Evolutionary conservation across 129 eudicot genomes (phyloP).

Genomic region (Smallanthus sonchifolius): DNA sequence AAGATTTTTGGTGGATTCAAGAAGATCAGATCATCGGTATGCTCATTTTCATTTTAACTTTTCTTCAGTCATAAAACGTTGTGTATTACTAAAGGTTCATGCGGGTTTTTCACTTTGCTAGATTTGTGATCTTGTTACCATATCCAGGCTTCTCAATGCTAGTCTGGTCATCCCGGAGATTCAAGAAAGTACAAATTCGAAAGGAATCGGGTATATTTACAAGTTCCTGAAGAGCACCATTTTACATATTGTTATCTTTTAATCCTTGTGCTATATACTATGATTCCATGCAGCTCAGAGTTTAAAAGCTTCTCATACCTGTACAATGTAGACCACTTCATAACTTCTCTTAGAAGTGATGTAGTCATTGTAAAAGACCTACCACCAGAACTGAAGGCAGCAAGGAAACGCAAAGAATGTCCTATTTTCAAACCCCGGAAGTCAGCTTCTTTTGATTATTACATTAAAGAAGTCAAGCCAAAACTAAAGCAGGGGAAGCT

Average conservation of each 20-base stretch:
- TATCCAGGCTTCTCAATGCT: conserved; percentile 86
- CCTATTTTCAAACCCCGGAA: conserved; percentile 59
- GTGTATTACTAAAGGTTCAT: conserved; percentile 21
- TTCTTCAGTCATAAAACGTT: neutral
- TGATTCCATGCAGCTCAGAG: conserved; percentile 44
- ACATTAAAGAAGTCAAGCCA: conserved; percentile 51
- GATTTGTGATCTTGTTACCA: conserved; percentile 83
- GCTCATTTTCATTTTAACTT: neutral
- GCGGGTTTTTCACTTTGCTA: conserved; percentile 39
- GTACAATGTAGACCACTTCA: conserved; percentile 65
- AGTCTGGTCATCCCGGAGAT: conserved; percentile 84
- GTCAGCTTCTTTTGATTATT: conserved; percentile 56
- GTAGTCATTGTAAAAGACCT: conserved; percentile 55
- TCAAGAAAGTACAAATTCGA: conserved; percentile 64
- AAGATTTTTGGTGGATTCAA: conserved; percentile 81
- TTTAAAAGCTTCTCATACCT: conserved; percentile 80
- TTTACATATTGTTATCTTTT: neutral
- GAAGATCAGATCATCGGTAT: conserved; percentile 74
- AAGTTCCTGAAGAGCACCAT: neutral
- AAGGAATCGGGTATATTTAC: conserved; percentile 68
- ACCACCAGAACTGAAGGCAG: conserved; percentile 48
- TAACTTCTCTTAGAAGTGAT: conserved; percentile 59
- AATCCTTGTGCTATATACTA: neutral
- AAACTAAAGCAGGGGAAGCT: conserved; percentile 49
- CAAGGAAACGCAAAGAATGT: conserved; percentile 49